Evolutionary conservation across 225 moss, liverwort and hornwort species (phyloP), one percentile per base, ranked within the genome.

Genomic region (Antitrichia curtipendula): DNA sequence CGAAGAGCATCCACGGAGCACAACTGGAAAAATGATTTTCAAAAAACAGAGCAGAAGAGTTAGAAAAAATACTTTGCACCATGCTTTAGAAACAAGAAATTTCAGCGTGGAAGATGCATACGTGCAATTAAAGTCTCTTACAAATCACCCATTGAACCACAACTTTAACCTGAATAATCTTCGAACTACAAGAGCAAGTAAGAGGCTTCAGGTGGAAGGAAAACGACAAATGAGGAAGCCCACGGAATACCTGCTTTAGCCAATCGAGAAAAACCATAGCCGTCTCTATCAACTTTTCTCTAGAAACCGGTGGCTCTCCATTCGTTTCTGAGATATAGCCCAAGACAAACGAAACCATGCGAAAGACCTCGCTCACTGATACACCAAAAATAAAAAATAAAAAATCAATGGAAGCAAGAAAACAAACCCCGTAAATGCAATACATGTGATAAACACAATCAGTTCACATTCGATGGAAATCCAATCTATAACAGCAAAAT

Each of bases 1-100:
- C 98, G 97, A 25, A 99, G 89, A 82, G 94, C 95, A 86, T 93
- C 93, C 90, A 97, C 93, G 58, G 95, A 91, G 92, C 96, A 99
- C 85, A 99, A 87, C 98, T 99, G 96, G 41, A 78, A 88, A 62
- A 81, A 62, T 8, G 17, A 61, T 45, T 72, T 82, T 69, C 77
- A 88, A 52, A 15, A 8, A 43, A 53, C 40, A 52, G 40, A 78
- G 18, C 32, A 63, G 8, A 80, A 56, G 24, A 63, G 64, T 89
- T 53, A 90, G 57, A 25, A 62, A 80, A 87, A 78, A 72, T 16
- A 61, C 16, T 60, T 79, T n/a, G 69, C 22, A 64, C 13, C 17
- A 13, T 23, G 24, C 36, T n/a, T 70, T 24, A 70, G 78, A 12
- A 69, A 60, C 31, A 68, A 68, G 19, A 83, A 84, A 56, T 29